A percentile compares a stretch with the other conserved stretches of the same genome.
Conservation (phyloP, 768 basidiomycete genomes). For the Lentinula raphanica region DNA sequence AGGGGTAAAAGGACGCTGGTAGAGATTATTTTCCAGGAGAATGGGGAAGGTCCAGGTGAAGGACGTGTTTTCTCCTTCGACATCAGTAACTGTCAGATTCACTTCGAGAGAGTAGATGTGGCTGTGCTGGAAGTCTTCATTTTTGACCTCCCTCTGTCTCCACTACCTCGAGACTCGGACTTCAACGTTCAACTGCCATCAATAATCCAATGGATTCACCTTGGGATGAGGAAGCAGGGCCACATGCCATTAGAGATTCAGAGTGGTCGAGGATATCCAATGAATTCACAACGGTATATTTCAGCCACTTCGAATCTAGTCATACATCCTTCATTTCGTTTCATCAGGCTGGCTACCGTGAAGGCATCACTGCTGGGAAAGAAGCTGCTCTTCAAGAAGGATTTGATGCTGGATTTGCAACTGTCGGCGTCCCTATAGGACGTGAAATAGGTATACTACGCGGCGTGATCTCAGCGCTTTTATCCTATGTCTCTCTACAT, state of each 20-base stretch:
- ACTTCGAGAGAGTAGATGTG: no score
- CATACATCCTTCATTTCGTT: not conserved
- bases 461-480: slow-evolving; percentile 61
- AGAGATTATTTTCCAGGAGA: not conserved
- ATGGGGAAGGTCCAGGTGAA: not conserved
- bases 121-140: no score
- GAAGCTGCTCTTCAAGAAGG: slow-evolving; percentile 82
- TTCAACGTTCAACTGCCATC: not conserved
- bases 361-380: slow-evolving; percentile 92
- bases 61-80: no score
- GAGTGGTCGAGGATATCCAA: slow-evolving; percentile 69
- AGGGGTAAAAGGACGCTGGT: not conserved
- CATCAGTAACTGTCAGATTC: no score
- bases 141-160: no score
- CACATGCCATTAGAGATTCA: slow-evolving; percentile 31
- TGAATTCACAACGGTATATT: slow-evolving; percentile 64
- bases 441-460: slow-evolving; percentile 73
- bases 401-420: slow-evolving; percentile 82
- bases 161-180: no score
- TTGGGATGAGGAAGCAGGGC: slow-evolving; percentile 49
- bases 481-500: slow-evolving; percentile 46
- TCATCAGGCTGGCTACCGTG: slow-evolving; percentile 84
- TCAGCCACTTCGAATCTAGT: not conserved
- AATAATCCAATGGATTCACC: slow-evolving; percentile 47
- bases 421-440: slow-evolving; percentile 68